Evolutionary conservation across 768 basidiomycete genomes (phyloP).

Genomic region (Russula olivacea): DNA sequence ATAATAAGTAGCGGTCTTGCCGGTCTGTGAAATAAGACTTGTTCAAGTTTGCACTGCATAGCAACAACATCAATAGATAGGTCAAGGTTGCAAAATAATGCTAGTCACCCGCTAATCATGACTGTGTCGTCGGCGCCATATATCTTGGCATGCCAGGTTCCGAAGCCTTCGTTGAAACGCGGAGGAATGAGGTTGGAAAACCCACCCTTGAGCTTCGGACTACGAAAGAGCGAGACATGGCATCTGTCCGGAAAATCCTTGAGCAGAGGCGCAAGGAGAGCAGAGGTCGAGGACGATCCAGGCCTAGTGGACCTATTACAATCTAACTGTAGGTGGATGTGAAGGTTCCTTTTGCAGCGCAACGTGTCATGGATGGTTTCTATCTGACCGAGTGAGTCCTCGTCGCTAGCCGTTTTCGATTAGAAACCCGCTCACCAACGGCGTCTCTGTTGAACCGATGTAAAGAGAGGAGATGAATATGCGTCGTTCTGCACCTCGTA

Average conservation of each 20-base stretch:
- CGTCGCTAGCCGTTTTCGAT: neutral
- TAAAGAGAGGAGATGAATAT: conserved; percentile 91
- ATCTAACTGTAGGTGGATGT: conserved; percentile 72
- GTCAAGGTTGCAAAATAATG: conserved; percentile 18
- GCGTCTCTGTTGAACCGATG: conserved; percentile 70
- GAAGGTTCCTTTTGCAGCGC: conserved; percentile 50
- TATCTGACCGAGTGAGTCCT: conserved; percentile 45
- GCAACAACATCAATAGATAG: neutral
- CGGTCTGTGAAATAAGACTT: conserved; percentile 90
- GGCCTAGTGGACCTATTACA: conserved; percentile 73
- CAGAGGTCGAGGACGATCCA: conserved; percentile 61
- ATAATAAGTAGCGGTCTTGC: conserved; percentile 89
- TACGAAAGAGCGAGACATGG: conserved; percentile 77
- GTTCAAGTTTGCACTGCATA: conserved; percentile 81
- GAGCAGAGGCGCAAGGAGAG: conserved; percentile 65
- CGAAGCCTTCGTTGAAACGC: conserved; percentile 97
- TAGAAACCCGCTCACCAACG: conserved; percentile 54
- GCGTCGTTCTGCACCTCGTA: conserved; percentile 66
- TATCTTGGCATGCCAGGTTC: conserved; percentile 96
- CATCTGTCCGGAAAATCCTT: conserved; percentile 66
- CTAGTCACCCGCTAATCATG: conserved; percentile 81
- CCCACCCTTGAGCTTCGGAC: conserved; percentile 74
- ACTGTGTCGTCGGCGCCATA: conserved; percentile 92
- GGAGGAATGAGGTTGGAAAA: conserved; percentile 77
- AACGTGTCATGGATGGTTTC: conserved; percentile 59